phyloP scores from a whole-genome alignment of 163 green algal species.

The Scenedesmus sp. region DNA sequence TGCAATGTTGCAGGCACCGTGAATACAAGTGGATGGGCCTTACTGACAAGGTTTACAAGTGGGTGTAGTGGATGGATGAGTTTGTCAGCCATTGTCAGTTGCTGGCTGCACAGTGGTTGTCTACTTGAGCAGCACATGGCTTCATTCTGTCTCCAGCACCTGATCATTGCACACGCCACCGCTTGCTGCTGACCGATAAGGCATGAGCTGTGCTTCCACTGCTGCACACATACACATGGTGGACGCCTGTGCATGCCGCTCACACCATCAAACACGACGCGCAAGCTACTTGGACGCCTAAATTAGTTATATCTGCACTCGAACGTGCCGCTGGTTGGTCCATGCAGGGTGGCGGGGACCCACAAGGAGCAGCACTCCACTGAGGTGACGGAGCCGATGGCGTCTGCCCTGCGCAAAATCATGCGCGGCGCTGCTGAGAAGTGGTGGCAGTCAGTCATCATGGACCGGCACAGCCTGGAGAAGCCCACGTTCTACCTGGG shows the following conservation, averaged over 20 bases:
- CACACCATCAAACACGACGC: no score
- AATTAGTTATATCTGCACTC: neutral
- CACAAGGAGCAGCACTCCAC: neutral
- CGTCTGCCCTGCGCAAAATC: neutral
- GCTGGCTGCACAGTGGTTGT: no score
- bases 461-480: neutral
- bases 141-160: no score
- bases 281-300: no score
- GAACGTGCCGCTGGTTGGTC: neutral
- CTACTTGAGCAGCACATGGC: no score
- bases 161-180: no score
- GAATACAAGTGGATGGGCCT: constrained; percentile 10
- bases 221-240: no score
- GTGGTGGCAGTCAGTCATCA: constrained; percentile 9
- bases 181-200: no score
- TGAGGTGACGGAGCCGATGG: neutral
- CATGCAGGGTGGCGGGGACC: neutral
- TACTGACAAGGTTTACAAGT: neutral
- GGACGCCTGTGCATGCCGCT: no score
- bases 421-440: neutral
- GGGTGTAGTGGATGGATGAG: neutral
- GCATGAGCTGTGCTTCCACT: no score
- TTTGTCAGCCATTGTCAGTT: no score
- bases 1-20: neutral
- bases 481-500: constrained; percentile 31